Conservation (phyloP, 371 early-diverging fungal genomes). For the Batkoa obscura region DNA sequence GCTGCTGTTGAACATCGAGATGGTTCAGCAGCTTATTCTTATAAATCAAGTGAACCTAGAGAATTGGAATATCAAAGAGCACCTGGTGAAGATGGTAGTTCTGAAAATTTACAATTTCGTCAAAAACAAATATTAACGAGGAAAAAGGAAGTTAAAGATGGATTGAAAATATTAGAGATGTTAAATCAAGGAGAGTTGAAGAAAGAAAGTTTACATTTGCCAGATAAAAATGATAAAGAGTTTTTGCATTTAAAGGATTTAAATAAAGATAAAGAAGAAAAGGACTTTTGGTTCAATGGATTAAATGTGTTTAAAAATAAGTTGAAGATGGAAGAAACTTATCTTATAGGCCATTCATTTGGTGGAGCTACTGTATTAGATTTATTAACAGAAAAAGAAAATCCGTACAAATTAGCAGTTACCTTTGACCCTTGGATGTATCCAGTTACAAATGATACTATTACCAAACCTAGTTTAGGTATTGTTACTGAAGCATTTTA, state of each 20-base stretch:
- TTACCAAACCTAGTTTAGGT: slow-evolving; percentile 7
- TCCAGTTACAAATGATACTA: slow-evolving; percentile 5
- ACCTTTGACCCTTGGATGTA: slow-evolving; percentile 26
- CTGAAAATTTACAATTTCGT: slow-evolving; percentile 11
- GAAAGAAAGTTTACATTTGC: neutral
- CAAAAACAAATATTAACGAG: slow-evolving; percentile 17
- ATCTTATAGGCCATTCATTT: slow-evolving; percentile 35
- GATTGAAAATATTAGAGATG: neutral
- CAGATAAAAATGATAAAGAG: neutral
- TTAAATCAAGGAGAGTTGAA: neutral
- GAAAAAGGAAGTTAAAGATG: slow-evolving; percentile 15
- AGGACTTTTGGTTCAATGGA: neutral
- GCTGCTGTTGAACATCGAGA: slow-evolving; percentile 32
- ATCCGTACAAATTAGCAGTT: slow-evolving; percentile 17
- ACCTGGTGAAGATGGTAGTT: slow-evolving; percentile 8
- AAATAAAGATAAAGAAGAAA: neutral
- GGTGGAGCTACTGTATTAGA: slow-evolving; percentile 29
- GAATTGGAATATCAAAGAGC: slow-evolving; percentile 9
- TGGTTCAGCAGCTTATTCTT: slow-evolving; percentile 17
- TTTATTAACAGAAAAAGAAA: slow-evolving; percentile 8
- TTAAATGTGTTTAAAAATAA: slow-evolving; percentile 10
- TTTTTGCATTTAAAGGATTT: neutral
- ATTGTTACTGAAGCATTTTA: too few species aligned
- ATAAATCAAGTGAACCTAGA: slow-evolving; percentile 8
- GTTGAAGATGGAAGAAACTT: slow-evolving; percentile 18